Evolutionary conservation across 1,139 yeast species (phyloP).

Genomic region (Arxiozyma heterogenica): DNA sequence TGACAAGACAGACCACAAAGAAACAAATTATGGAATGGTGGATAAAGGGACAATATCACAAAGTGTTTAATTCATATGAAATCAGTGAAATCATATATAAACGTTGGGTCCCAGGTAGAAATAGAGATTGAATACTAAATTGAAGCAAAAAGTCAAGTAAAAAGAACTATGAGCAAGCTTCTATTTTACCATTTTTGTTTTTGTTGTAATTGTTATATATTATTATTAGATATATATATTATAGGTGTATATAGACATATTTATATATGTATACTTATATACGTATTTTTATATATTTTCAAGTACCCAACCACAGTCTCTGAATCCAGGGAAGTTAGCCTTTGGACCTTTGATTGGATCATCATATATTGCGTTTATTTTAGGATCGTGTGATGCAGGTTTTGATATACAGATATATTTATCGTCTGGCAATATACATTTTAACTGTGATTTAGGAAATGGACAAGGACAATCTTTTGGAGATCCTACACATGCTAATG

Average conservation of each 20-base stretch:
- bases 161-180: background rate
- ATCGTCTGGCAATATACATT: conserved; percentile 65
- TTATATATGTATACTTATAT: background rate
- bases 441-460: conserved; percentile 72
- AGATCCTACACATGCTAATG: conserved; percentile 61
- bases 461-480: conserved; percentile 84
- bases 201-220: background rate
- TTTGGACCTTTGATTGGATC: conserved; percentile 44
- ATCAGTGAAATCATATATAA: conserved; percentile 60
- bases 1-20: conserved; percentile 41
- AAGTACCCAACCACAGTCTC: conserved; percentile 75
- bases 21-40: conserved; percentile 25
- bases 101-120: conserved; percentile 79
- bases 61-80: conserved; percentile 35
- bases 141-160: background rate
- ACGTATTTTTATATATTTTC: conserved; percentile 28
- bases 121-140: conserved; percentile 46
- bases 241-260: background rate
- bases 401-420: conserved; percentile 69
- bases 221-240: conserved; percentile 1
- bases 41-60: conserved; percentile 23
- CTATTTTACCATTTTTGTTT: background rate
- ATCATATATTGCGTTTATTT: conserved; percentile 36
- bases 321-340: conserved; percentile 43
- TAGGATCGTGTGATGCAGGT: conserved; percentile 45